Evolutionary conservation across 345 rosid genomes (phyloP).

Genomic region (Salix exigua): DNA sequence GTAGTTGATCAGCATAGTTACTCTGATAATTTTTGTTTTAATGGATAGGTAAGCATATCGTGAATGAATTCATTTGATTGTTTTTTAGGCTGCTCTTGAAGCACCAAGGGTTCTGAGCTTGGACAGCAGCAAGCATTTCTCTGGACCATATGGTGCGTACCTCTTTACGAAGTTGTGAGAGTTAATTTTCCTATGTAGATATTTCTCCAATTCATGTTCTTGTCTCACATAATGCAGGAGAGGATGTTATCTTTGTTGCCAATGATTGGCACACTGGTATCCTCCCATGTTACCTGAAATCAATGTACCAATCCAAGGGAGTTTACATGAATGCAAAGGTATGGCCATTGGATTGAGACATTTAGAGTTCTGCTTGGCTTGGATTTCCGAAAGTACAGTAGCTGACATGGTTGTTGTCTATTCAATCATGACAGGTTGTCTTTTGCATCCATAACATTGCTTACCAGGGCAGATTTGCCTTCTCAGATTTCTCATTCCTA

Average conservation of each 20-base stretch:
- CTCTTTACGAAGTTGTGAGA: constrained; percentile 6
- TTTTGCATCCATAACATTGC: constrained; percentile 97
- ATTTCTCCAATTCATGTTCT: background rate
- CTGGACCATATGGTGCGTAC: constrained; percentile 81
- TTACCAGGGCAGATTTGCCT: constrained; percentile 80
- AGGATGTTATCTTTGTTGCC: constrained; percentile 73
- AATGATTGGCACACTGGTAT: constrained; percentile 97
- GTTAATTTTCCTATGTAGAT: background rate
- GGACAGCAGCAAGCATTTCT: constrained; percentile 49
- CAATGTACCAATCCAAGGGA: constrained; percentile 64
- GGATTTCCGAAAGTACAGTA: background rate
- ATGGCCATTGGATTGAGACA: background rate
- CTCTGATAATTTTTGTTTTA: background rate
- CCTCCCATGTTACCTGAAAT: constrained; percentile 78
- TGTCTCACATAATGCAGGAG: constrained; percentile 45
- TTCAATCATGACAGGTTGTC: constrained; percentile 51
- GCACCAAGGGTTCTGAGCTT: constrained; percentile 80
- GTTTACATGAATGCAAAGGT: constrained; percentile 78
- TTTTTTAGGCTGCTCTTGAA: constrained; percentile 81
- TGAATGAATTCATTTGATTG: background rate
- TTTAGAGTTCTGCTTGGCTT: background rate
- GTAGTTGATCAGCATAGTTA: background rate
- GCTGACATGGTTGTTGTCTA: constrained; percentile 5
- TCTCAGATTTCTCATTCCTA: constrained; percentile 62
- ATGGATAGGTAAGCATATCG: background rate